Percentiles rank a stretch among this genome's conserved stretches.
phyloP scores from a whole-genome alignment of 352 stramenopile genomes.

The Blastocystis sp. region DNA sequence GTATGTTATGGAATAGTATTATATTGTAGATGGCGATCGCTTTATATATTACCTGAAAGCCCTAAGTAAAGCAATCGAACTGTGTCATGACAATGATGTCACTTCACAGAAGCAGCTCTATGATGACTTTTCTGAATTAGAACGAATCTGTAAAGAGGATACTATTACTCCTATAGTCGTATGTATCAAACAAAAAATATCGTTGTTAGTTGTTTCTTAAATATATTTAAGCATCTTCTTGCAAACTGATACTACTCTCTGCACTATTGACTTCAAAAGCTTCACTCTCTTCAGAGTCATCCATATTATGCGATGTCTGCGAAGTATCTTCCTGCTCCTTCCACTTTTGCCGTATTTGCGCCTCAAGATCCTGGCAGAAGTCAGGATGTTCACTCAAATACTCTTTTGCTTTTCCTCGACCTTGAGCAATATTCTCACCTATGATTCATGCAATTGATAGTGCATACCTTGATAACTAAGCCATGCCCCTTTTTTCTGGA shows the following conservation, averaged over 20 bases:
- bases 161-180: not conserved
- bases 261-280: too few species aligned
- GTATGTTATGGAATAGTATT: not conserved
- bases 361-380: conserved; percentile 65
- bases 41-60: not conserved
- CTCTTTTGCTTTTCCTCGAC: conserved; percentile 67
- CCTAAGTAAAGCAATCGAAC: not conserved
- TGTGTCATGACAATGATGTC: not conserved
- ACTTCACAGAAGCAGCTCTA: not conserved
- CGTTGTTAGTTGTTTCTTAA: not conserved
- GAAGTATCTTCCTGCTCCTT: conserved; percentile 7
- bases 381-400: conserved; percentile 68
- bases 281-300: too few species aligned
- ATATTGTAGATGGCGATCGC: not conserved
- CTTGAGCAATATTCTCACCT: conserved; percentile 70
- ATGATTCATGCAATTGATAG: not conserved
- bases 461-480: conserved; percentile 31
- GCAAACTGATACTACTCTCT: not conserved
- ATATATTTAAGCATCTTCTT: not conserved
- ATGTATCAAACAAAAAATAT: not conserved
- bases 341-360: conserved; percentile 20
- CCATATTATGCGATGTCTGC: too few species aligned
- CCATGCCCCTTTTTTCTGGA: conserved; percentile 63
- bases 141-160: not conserved
- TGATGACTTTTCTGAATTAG: not conserved